Evolutionary conservation across 2,329 filamentous ascomycete genomes (phyloP), one percentile per base, ranked within the genome.

Genomic region (Ophiostoma tasmaniense): DNA sequence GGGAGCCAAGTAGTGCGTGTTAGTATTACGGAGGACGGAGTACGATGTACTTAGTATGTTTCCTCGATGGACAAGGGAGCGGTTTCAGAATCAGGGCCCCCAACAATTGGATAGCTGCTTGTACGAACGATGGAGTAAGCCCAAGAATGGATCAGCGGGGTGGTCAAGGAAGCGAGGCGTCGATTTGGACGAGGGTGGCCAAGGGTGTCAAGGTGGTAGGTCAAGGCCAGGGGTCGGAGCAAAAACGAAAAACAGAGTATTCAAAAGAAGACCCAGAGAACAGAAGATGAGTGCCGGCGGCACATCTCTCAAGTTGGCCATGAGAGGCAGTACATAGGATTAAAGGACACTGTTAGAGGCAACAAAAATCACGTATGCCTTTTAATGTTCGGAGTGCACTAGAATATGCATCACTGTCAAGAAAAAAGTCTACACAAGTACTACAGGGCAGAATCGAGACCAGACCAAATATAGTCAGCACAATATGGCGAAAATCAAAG

Each of bases 131-230:
- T 39, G 37, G 37, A 39, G 45, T 50, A 25, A 61, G 55, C 62
- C 33, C 33, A 37, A 66, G 67, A 68, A 68, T 68, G 67, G 67
- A 68, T 68, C 62, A 20, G 25, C 67, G 67, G 33, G 45, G 39
- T 28, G 52, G 39, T 67, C 37, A 59, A 45, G 42, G 28, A 22
- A 25, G 45, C 39, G 39, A 42, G 39, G 39, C 42, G 42, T 45
- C 42, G 42, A 45, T 20, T 45, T n/a, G n/a, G n/a, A n/a, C n/a
- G n/a, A n/a, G n/a, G n/a, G 17, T 45, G 42, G 42, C 20, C 11
- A n/a, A 66, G 45, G 28, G 20, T 33, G 55, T 3, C 17, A 2
- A 20, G 14, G 42, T 17, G 39, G 42, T 17, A 20, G 42, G n/a
- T 25, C 22, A 13, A 61, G 55, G 55, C 55, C 25, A 61, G 55